These are phyloP conservation scores for Cinnamomum chago DNA, from an alignment of 164 flowering plant genomes.

Conservation along the genomic window DNA sequence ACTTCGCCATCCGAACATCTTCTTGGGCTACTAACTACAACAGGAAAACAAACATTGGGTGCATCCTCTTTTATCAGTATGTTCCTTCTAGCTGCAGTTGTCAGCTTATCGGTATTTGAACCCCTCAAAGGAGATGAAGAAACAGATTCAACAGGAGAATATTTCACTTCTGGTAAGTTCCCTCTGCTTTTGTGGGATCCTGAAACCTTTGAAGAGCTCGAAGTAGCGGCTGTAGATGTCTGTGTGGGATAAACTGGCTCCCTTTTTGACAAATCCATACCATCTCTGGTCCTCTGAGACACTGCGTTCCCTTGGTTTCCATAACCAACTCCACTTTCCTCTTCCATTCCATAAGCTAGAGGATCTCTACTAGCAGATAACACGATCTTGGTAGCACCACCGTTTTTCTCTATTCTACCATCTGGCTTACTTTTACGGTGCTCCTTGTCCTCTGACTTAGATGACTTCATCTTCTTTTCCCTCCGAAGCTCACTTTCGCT, in stretches of 20 bases:
- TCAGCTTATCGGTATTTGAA: constrained; percentile 43
- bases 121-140: constrained; percentile 85
- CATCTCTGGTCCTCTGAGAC: constrained; percentile 36
- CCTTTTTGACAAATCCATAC: constrained; percentile 41
- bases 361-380: constrained; percentile 21
- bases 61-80: constrained; percentile 35
- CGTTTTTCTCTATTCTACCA: constrained; percentile 26
- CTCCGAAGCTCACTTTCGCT: constrained; percentile 30
- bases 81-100: constrained; percentile 25
- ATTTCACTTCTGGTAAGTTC: constrained; percentile 53
- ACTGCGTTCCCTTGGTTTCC: constrained; percentile 21
- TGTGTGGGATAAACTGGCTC: constrained; percentile 38
- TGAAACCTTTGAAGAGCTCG: constrained; percentile 92
- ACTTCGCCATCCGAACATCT: constrained; percentile 51
- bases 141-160: constrained; percentile 95
- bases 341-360: constrained; percentile 22
- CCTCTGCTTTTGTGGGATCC: constrained; percentile 59
- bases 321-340: constrained; percentile 11
- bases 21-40: constrained; percentile 28
- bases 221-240: constrained; percentile 61
- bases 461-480: constrained; percentile 34
- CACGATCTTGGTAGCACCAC: constrained; percentile 12
- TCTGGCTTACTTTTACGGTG: constrained; percentile 21
- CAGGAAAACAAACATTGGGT: constrained; percentile 24
- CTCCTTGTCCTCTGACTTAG: constrained; percentile 28